Base-by-base conservation (phyloP, 129 eudicot genomes). In the Lactuca sativa region DNA sequence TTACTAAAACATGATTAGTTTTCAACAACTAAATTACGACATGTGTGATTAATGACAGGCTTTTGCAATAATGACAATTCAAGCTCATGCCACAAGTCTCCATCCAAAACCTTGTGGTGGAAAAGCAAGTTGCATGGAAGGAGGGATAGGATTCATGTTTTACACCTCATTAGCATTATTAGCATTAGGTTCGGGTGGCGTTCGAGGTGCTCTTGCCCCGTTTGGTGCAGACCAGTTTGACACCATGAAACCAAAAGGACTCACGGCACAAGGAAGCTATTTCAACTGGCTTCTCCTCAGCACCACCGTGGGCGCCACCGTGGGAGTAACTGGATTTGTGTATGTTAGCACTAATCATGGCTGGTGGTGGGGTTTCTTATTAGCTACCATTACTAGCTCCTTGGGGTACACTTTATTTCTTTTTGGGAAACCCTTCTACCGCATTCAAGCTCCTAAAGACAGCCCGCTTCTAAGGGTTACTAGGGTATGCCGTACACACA, bases 211-310 rank as follows among this genome's bases (percentile, higher is more conserved):
- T 7, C 86, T 89, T 53, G 88, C 96, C 0, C 81, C 96, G 1
- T 79, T 89, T 3, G 96, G 96, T 3, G 96, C 96, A 0, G 96
- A 86, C 75, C 92, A 89, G 40, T 89, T 89, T 34, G 81, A 86
- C 48, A 52, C 44, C 25, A 83, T 81, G n/a, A 80, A 79, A 44
- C 86, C 92, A 0, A 79, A 77, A 37, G 86, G 77, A 5, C 82
- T 79, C 37, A 74, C 81, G 77, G 82, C 85, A 4, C 86, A 86
- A 2, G 92, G 81, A 9, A 83, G 78, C 73, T 89, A 86, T 67
- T 89, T 89, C 73, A 89, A 89, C 55, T 86, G 80, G 78, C 84
- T 86, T 16, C 12, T 86, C 58, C 81, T 89, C 0, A 65, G 81
- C 71, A 67, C 84, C 21, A 79, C 82, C 0, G 8, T 37, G 0